phyloP scores from a whole-genome alignment of 176 grass and related monocot species.

The Triticum timopheevii region DNA sequence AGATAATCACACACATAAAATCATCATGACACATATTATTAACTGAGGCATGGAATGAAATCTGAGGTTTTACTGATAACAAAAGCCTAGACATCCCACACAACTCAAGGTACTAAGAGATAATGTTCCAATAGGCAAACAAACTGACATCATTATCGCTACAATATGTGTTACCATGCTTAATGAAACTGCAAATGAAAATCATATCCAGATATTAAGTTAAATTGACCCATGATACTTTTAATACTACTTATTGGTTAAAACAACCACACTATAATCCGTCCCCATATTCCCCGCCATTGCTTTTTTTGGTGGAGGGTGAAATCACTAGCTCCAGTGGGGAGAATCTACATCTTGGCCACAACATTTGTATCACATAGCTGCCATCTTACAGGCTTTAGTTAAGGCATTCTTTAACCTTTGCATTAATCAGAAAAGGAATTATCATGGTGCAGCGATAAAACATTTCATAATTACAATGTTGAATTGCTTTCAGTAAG shows the following conservation, averaged over 20 bases:
- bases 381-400: neutral
- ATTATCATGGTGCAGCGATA: neutral
- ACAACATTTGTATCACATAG: neutral
- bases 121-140: neutral
- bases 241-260: neutral
- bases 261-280: neutral
- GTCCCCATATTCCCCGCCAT: neutral
- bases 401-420: neutral
- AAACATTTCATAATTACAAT: neutral
- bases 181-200: neutral
- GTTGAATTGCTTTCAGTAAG: neutral
- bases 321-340: neutral
- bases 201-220: neutral
- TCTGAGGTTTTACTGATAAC: neutral
- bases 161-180: neutral
- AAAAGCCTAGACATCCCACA: neutral
- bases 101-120: neutral
- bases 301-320: neutral
- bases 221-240: neutral
- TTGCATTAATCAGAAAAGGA: neutral
- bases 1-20: neutral
- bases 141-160: neutral
- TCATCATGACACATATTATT: neutral
- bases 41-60: neutral
- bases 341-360: neutral